Evolutionary conservation across 2,329 filamentous ascomycete species (phyloP).

Genomic region (Aspergillus pseudonomiae): DNA sequence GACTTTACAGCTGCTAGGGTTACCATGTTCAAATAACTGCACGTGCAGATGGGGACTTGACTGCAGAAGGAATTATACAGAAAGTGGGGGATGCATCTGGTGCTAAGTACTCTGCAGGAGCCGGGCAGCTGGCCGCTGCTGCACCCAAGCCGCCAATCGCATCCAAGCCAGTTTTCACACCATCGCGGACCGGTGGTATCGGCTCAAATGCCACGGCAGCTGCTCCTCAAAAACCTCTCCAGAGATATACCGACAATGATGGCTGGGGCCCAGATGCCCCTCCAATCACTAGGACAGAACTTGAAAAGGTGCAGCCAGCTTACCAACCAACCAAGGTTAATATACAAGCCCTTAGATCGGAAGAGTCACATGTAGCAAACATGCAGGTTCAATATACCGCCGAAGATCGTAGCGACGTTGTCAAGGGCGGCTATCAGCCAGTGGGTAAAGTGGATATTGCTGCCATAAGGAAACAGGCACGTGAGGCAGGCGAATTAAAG

Average conservation of each 20-base stretch:
- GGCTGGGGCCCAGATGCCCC: constrained; percentile 96
- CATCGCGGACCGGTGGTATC: constrained; percentile 62
- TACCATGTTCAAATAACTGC: constrained; percentile 98
- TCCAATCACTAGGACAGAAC: constrained; percentile 79
- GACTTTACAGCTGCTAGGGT: constrained; percentile 53
- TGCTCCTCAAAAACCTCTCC: constrained; percentile 52
- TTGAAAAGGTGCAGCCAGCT: constrained; percentile 89
- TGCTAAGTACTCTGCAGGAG: constrained; percentile 82
- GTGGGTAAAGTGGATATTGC: constrained; percentile 97
- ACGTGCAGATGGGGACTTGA: constrained; percentile 85
- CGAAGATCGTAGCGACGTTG: constrained; percentile 62
- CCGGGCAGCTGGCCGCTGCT: constrained; percentile 56
- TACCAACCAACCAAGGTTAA: constrained; percentile 97
- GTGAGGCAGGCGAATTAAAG: constrained; percentile 56
- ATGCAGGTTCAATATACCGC: constrained; percentile 51
- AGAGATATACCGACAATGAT: constrained; percentile 72
- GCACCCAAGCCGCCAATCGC: constrained; percentile 69
- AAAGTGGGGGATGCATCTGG: constrained; percentile 95
- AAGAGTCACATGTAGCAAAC: constrained; percentile 64
- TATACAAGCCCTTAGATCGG: constrained; percentile 79
- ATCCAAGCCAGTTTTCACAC: constrained; percentile 90
- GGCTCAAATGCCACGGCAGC: constrained; percentile 68
- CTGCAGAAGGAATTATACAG: constrained; percentile 82
- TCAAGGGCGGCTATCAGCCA: constrained; percentile 87
- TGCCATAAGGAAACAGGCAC: constrained; percentile 75